These are phyloP conservation scores for Fusarium sp. DNA, from an alignment of 2,329 filamentous ascomycete genomes.

Conservation along the genomic window DNA sequence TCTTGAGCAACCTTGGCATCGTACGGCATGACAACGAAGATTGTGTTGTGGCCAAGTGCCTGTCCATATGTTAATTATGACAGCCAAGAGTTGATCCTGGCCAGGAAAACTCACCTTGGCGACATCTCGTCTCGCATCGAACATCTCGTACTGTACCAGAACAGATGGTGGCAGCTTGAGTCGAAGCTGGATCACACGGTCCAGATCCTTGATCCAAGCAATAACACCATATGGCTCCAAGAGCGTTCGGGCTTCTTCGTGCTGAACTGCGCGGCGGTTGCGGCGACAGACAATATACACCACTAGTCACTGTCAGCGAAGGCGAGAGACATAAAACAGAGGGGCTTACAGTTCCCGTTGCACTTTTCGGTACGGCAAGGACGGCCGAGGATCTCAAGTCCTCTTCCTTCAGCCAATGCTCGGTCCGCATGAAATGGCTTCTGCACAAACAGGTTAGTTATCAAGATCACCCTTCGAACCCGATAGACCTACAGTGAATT, in stretches of 20 bases:
- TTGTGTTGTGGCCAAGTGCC: background rate
- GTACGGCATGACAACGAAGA: conserved; percentile 26
- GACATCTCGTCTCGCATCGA: conserved; percentile 67
- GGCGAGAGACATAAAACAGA: background rate
- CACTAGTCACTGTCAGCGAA: conserved; percentile 56
- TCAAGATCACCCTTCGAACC: background rate
- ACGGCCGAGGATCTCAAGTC: conserved; percentile 68
- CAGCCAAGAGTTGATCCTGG: background rate
- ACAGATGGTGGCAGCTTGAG: conserved; percentile 58
- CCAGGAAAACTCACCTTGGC: conserved; percentile 58
- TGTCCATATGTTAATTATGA: background rate
- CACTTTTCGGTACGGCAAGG: conserved; percentile 73
- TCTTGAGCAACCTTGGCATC: conserved; percentile 26
- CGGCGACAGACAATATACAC: conserved; percentile 64
- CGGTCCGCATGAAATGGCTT: conserved; percentile 62
- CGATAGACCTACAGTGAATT: conserved; percentile 70
- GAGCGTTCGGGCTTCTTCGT: conserved; percentile 62
- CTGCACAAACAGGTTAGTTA: conserved; percentile 56
- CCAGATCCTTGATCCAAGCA: conserved; percentile 56
- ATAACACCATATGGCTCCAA: conserved; percentile 64
- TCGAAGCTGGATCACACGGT: conserved; percentile 50
- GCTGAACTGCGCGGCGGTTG: conserved; percentile 54
- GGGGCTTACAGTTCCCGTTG: conserved; percentile 69
- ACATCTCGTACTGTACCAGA: conserved; percentile 66
- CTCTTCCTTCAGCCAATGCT: conserved; percentile 65